Evolutionary conservation across 345 rosid species (phyloP).

Genomic region (Ceriops zippeliana): DNA sequence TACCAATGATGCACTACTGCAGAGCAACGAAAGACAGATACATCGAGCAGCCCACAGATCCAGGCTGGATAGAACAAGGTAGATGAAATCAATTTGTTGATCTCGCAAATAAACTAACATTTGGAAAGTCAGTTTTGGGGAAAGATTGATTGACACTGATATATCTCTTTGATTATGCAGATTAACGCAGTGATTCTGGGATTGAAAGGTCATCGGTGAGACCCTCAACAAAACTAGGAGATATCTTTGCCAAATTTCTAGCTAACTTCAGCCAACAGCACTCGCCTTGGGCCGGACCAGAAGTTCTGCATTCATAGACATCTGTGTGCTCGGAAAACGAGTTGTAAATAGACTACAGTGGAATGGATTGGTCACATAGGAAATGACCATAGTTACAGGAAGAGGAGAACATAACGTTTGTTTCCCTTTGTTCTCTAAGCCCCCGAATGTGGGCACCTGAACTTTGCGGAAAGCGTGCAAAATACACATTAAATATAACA

Average conservation of each 20-base stretch:
- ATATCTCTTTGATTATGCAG: conserved; percentile 21
- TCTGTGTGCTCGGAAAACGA: background rate
- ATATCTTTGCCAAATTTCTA: background rate
- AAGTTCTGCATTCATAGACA: conserved; percentile 1
- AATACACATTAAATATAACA: too few relatives aligned
- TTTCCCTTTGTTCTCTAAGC: too few relatives aligned
- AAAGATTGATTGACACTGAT: too few relatives aligned
- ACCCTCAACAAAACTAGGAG: background rate
- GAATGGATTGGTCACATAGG: conserved; percentile 5
- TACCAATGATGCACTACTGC: conserved; percentile 36
- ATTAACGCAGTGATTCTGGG: conserved; percentile 16
- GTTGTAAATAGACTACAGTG: background rate
- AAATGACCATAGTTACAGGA: background rate
- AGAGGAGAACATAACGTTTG: background rate
- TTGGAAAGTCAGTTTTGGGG: too few relatives aligned
- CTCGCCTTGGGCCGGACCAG: too few relatives aligned
- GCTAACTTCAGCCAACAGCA: background rate
- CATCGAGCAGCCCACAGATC: conserved; percentile 48
- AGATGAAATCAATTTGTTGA: background rate
- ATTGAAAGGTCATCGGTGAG: background rate
- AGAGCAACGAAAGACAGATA: conserved; percentile 52
- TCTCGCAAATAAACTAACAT: too few relatives aligned
- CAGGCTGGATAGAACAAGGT: conserved; percentile 38
- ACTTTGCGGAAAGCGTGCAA: too few relatives aligned
- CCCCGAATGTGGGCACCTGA: too few relatives aligned